A percentile compares a stretch with the other conserved stretches of the same genome.
Evolutionary conservation across 768 basidiomycete species (phyloP).

Genomic region (Kondoa subrosea): DNA sequence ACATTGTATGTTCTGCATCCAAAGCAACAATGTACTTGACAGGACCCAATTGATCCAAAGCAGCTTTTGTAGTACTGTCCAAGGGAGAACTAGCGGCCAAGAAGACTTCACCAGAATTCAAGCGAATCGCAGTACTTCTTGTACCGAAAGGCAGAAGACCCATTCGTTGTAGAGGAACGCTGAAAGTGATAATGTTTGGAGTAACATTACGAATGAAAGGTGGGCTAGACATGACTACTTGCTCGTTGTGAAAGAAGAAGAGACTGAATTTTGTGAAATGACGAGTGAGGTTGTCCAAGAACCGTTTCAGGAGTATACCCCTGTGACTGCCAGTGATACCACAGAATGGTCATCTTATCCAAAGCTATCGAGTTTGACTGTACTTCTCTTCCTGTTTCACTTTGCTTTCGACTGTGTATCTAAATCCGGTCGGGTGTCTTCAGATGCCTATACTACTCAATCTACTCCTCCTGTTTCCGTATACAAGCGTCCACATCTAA

Average conservation of each 20-base stretch:
- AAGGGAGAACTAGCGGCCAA: neutral
- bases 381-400: neutral
- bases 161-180: constrained; percentile 24
- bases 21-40: constrained; percentile 5
- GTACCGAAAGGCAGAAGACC: constrained; percentile 42
- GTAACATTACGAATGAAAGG: neutral
- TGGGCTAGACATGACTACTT: neutral
- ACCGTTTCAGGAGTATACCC: too few relatives aligned
- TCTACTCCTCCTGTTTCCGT: neutral
- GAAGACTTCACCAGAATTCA: neutral
- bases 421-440: neutral
- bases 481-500: neutral
- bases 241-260: neutral
- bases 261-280: too few relatives aligned
- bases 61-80: neutral
- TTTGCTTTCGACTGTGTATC: neutral
- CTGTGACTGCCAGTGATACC: too few relatives aligned
- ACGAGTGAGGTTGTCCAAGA: too few relatives aligned
- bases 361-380: neutral
- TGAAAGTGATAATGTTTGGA: constrained; percentile 28
- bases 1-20: constrained; percentile 2
- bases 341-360: too few relatives aligned
- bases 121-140: neutral
- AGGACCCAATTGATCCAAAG: neutral
- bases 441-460: neutral